Evolutionary conservation across 805 yeast genomes (phyloP).

Genomic region (Kuraishia piskuri): DNA sequence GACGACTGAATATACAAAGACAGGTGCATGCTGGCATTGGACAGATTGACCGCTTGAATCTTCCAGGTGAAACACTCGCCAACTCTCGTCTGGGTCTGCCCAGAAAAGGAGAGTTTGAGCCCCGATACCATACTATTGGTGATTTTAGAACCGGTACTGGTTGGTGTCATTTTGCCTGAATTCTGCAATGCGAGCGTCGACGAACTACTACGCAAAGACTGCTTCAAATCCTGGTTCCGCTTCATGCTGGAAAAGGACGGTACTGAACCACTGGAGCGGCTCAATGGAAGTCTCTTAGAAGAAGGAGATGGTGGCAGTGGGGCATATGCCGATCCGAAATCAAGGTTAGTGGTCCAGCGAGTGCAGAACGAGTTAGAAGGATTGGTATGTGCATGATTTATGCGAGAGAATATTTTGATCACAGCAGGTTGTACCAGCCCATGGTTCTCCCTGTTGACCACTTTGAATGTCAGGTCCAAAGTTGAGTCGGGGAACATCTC

Average conservation of each 20-base stretch:
- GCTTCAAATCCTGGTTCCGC: conserved; percentile 20
- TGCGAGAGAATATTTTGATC: conserved; percentile 10
- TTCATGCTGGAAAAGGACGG: conserved; percentile 18
- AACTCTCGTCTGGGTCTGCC: conserved; percentile 48
- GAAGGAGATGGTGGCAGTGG: conserved; percentile 3
- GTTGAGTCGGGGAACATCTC: conserved; percentile 5
- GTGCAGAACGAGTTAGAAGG: conserved; percentile 16
- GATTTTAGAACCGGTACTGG: conserved; percentile 16
- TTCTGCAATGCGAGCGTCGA: conserved; percentile 13
- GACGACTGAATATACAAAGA: conserved; percentile 37
- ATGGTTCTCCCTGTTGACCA: conserved; percentile 17
- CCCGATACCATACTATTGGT: conserved; percentile 17
- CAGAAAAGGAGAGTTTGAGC: conserved; percentile 47
- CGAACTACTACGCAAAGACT: conserved; percentile 5
- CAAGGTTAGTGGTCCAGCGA: conserved; percentile 29
- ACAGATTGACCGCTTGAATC: conserved; percentile 56
- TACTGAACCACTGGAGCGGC: not conserved
- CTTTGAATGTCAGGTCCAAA: conserved; percentile 17
- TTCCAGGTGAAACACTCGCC: conserved; percentile 59
- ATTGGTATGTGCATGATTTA: conserved; percentile 6
- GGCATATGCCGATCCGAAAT: conserved; percentile 10
- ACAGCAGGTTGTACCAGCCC: conserved; percentile 18
- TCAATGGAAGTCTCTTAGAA: not conserved
- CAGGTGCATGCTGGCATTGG: conserved; percentile 40
- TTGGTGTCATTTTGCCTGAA: conserved; percentile 11